Percentiles rank a stretch among this genome's conserved stretches.
Conservation (phyloP, 169 alveolate genomes). For the Haemoproteus tartakovskyi region DNA sequence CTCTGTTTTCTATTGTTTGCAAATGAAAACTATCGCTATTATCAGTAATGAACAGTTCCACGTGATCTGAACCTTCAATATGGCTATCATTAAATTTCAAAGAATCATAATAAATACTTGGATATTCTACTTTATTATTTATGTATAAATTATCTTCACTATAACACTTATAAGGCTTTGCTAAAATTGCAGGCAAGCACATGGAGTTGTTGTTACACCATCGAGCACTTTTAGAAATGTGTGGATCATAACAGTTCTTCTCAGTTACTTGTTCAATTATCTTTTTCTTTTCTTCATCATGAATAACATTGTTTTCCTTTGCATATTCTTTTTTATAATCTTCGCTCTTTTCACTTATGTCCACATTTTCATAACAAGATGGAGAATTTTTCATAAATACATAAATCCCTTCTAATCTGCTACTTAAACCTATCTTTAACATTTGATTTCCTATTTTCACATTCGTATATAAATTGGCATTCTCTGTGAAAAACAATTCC, state of each 20-base stretch:
- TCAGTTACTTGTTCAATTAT: no score
- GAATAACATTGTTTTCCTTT: no score
- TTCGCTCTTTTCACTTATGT: no score
- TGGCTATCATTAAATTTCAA: conserved; percentile 30
- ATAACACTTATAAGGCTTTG: conserved; percentile 66
- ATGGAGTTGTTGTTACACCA: conserved; percentile 72
- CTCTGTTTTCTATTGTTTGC: neutral
- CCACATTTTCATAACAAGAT: conserved; percentile 46
- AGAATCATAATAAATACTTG: conserved; percentile 39
- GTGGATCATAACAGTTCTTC: conserved; percentile 70
- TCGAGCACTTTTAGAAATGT: conserved; percentile 54
- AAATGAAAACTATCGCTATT: no score
- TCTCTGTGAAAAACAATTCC: conserved; percentile 12
- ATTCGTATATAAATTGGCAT: conserved; percentile 25
- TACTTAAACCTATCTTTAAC: conserved; percentile 33
- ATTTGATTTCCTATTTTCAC: conserved; percentile 39
- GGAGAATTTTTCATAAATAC: conserved; percentile 66
- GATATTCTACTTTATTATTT: conserved; percentile 55
- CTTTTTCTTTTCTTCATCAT: no score
- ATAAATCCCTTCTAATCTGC: conserved; percentile 70
- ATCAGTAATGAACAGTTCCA: no score
- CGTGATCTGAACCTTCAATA: conserved; percentile 34
- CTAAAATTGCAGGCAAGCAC: conserved; percentile 68
- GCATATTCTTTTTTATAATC: no score
- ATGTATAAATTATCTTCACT: conserved; percentile 35